Evolutionary conservation across 2,329 filamentous ascomycete genomes (phyloP).

Genomic region (Dactylellina cionopaga): DNA sequence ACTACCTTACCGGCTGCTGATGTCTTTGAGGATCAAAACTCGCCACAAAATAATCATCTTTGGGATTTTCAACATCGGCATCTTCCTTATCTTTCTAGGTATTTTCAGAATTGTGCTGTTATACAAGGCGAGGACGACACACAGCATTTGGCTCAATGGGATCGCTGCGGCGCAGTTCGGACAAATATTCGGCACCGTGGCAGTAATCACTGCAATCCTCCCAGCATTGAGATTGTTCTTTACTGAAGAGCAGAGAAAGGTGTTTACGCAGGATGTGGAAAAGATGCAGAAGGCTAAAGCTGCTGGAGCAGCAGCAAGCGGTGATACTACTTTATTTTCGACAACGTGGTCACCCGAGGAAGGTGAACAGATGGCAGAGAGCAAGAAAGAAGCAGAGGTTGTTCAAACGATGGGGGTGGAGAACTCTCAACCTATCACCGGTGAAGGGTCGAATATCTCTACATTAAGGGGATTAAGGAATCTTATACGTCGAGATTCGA

Average conservation of each 20-base stretch:
- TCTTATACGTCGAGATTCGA: constrained; percentile 4
- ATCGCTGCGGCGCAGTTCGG: constrained; percentile 15
- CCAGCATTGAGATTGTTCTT: constrained; percentile 22
- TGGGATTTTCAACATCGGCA: constrained; percentile 10
- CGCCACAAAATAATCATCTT: constrained; percentile 16
- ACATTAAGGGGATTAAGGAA: constrained; percentile 1
- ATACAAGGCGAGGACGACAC: constrained; percentile 6
- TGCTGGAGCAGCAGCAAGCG: not conserved
- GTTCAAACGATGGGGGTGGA: not conserved
- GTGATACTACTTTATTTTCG: constrained; percentile 30
- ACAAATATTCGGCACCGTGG: constrained; percentile 17
- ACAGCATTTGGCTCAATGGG: constrained; percentile 19
- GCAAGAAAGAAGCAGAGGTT: not conserved
- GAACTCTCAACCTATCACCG: not conserved
- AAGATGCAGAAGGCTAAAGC: constrained; percentile 4
- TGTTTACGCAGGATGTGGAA: constrained; percentile 15
- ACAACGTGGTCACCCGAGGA: constrained; percentile 26
- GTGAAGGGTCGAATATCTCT: not conserved
- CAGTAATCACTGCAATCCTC: constrained; percentile 13
- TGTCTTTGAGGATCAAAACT: constrained; percentile 10
- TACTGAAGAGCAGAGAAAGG: constrained; percentile 12
- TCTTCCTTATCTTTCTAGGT: constrained; percentile 13
- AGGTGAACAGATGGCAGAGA: not conserved
- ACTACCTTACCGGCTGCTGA: constrained; percentile 15
- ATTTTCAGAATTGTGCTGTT: constrained; percentile 10